A percentile compares a stretch with the other conserved stretches of the same genome.
phyloP scores from a whole-genome alignment of 2,329 filamentous ascomycete species.

The Sporothrix brasiliensis region DNA sequence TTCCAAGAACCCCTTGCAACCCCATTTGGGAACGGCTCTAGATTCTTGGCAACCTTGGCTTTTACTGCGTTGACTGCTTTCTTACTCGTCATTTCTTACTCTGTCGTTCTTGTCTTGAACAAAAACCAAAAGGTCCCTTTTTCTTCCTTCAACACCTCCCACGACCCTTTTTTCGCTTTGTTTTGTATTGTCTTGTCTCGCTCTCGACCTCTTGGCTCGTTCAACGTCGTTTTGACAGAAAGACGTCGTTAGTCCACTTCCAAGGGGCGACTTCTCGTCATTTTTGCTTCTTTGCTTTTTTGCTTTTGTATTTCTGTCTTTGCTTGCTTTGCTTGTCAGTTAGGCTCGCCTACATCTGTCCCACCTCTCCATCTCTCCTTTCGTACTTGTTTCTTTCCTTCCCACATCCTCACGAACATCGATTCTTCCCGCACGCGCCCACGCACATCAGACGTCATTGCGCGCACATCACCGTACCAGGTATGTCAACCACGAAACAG shows the following conservation, averaged over 20 bases:
- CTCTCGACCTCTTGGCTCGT: neutral
- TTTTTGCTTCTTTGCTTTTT: neutral
- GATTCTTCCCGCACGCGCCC: neutral
- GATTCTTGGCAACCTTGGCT: conserved; percentile 31
- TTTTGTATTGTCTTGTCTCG: conserved; percentile 19
- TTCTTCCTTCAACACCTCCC: neutral
- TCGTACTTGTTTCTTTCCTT: neutral
- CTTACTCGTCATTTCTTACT: neutral
- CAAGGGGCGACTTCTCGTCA: neutral
- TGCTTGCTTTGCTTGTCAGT: conserved; percentile 7
- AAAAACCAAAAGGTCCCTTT: neutral
- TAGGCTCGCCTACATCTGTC: neutral
- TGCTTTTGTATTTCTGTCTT: neutral
- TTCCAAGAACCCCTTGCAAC: conserved; percentile 22
- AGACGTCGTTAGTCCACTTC: too few relatives aligned
- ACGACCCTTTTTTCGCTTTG: neutral
- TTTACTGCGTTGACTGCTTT: neutral
- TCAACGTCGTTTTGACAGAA: neutral
- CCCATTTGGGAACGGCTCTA: conserved; percentile 29
- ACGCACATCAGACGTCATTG: conserved; percentile 14
- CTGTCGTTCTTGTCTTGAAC: neutral
- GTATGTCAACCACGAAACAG: neutral
- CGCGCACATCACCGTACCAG: neutral
- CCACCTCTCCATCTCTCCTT: neutral
- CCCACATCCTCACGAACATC: neutral